Conservation (phyloP, 176 grass and related monocot species). For the Sorghum bicolor region DNA sequence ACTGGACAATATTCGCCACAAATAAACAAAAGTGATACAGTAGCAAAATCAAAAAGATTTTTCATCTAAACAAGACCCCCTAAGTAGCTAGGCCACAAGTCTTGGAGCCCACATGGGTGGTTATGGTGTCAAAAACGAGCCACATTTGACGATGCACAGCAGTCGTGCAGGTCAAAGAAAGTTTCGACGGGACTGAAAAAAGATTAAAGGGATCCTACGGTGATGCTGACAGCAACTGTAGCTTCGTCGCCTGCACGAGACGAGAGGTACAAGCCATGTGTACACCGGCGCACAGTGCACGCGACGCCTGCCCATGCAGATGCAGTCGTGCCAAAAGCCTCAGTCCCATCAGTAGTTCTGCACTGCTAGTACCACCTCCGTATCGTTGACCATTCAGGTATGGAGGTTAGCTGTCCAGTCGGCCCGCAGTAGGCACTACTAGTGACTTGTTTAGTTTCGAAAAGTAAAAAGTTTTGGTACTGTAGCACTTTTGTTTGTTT, state of each 20-base stretch:
- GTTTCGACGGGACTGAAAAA: background rate
- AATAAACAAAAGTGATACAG: too few relatives aligned
- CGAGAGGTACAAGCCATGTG: background rate
- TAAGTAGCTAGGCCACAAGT: background rate
- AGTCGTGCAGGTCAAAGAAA: background rate
- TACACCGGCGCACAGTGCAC: background rate
- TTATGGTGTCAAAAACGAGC: background rate
- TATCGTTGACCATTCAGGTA: background rate
- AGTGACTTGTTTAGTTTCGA: too few relatives aligned
- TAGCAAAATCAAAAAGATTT: too few relatives aligned
- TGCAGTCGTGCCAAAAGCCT: background rate
- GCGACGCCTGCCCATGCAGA: background rate
- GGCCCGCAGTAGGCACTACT: too few relatives aligned
- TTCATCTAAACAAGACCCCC: too few relatives aligned
- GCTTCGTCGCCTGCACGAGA: background rate
- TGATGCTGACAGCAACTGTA: constrained; percentile 12
- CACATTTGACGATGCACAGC: background rate
- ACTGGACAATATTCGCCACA: too few relatives aligned
- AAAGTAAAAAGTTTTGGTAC: too few relatives aligned
- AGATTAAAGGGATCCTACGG: background rate
- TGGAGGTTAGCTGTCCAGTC: background rate
- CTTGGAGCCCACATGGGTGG: background rate
- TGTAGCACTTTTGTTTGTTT: too few relatives aligned
- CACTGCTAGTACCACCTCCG: too few relatives aligned
- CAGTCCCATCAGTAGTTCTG: too few relatives aligned